Base-by-base conservation (phyloP, 495 filamentous ascomycete genomes). In the Pseudotulostoma volvatum region DNA sequence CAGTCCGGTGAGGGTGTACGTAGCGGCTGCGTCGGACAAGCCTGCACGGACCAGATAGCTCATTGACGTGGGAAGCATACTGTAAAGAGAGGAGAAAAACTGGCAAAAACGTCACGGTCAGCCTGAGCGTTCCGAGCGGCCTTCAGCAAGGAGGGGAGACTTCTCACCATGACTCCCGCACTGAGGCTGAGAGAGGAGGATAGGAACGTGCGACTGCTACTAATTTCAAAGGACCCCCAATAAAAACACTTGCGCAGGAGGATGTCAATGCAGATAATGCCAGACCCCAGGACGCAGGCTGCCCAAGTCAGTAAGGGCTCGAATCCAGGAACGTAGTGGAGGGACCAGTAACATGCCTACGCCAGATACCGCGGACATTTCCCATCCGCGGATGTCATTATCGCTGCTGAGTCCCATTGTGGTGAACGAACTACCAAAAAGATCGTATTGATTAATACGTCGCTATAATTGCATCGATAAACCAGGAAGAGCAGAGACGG, bases 131-230 rank as follows among this genome's bases (percentile, higher is more conserved):
- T 5, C 5, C 5, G 23, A 28, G 5, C 23, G 23, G 23, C 5
- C 5, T 5, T 31, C 17, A 33, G 31, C 16, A 31, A 30, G 7
- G 33, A 14, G 59, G n/a, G n/a, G n/a, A n/a, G n/a, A n/a, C n/a
- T n/a, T n/a, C 73, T 38, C 57, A 95, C 86, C 87, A 97, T 92
- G n/a, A 97, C 90, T 20, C 90, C 90, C 34, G 93, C 93, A 55
- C 85, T 93, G 36, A 97, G 60, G 59, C 85, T 93, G 43, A 96
- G 61, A 2, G 88, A 93, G 15, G 77, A 76, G 0, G 87, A 84
- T 11, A 94, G 67, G 56, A 97, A 97, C 15, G 66, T 66, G 59
- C 79, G 85, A 55, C 81, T 93, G 47, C 87, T 81, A 48, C 87
- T 77, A 48, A 97, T 93, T 48, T 76, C 74, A 50, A 95, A 97